Evolutionary conservation across 805 yeast species (phyloP).

Genomic region (Maudiozyma saulgeensis): DNA sequence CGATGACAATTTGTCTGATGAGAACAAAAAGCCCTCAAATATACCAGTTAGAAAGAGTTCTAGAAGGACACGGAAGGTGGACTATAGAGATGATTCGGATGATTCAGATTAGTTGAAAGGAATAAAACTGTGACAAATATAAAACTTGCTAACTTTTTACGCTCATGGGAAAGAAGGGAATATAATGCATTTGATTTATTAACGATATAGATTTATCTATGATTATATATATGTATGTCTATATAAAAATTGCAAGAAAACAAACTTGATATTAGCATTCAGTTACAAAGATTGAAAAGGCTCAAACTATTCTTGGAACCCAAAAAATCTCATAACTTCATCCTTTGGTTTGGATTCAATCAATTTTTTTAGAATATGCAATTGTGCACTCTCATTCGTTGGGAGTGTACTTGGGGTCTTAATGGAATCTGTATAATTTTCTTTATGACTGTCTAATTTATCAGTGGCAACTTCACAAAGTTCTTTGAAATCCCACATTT

Average conservation of each 20-base stretch:
- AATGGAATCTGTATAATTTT: too few relatives aligned
- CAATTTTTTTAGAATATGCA: constrained; percentile 47
- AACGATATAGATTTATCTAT: background rate
- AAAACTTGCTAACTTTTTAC: too few relatives aligned
- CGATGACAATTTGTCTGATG: constrained; percentile 15
- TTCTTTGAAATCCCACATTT: constrained; percentile 37
- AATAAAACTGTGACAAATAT: too few relatives aligned
- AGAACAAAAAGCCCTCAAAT: constrained; percentile 4
- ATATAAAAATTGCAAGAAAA: too few relatives aligned
- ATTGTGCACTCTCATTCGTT: constrained; percentile 39
- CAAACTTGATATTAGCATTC: background rate
- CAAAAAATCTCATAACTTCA: constrained; percentile 49
- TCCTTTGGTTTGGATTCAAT: constrained; percentile 64
- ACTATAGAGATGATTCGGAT: constrained; percentile 26
- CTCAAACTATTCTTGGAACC: constrained; percentile 3
- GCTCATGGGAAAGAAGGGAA: too few relatives aligned
- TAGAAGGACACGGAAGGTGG: constrained; percentile 28
- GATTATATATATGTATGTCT: background rate
- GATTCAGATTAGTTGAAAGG: too few relatives aligned
- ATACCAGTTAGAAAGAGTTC: constrained; percentile 33
- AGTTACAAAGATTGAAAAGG: background rate
- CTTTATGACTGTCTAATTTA: constrained; percentile 10
- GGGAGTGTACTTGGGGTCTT: background rate
- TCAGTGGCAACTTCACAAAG: constrained; percentile 36
- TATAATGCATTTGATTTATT: background rate